phyloP scores from a whole-genome alignment of 192 early-diverging fungal genomes.

The Helicostylum pulchrum region DNA sequence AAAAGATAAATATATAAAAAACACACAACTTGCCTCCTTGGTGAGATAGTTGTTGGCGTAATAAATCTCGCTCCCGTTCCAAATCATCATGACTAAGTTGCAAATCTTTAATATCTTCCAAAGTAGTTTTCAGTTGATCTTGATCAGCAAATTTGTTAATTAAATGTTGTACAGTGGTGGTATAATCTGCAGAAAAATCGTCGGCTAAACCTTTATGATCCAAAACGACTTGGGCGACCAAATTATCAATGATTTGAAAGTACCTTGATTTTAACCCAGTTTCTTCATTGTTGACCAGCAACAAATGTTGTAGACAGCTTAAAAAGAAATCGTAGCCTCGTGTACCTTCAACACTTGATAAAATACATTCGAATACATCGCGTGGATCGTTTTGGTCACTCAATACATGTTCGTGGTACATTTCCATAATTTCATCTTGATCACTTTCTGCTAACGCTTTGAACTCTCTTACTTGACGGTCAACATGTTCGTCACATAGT shows the following conservation, averaged over 20 bases:
- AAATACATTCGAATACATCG: conserved; percentile 71
- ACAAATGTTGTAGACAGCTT: conserved; percentile 70
- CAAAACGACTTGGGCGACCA: conserved; percentile 77
- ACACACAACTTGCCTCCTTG: conserved; percentile 36
- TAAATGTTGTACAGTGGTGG: conserved; percentile 67
- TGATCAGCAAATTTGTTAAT: conserved; percentile 78
- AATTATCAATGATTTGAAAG: conserved; percentile 74
- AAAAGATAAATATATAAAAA: background rate
- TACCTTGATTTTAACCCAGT: conserved; percentile 61
- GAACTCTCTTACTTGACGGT: conserved; percentile 32
- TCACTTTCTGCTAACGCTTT: conserved; percentile 39
- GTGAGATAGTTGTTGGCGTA: conserved; percentile 61
- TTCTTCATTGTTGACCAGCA: conserved; percentile 66
- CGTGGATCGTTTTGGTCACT: conserved; percentile 72
- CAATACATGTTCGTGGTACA: conserved; percentile 65
- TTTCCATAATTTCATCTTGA: conserved; percentile 58
- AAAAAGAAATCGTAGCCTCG: conserved; percentile 70
- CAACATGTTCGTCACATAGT: conserved; percentile 44
- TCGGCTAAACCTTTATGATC: conserved; percentile 61
- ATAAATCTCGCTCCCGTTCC: conserved; percentile 58
- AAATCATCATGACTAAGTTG: conserved; percentile 64
- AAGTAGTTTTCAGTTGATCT: conserved; percentile 67
- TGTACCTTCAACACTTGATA: conserved; percentile 68
- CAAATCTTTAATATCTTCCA: conserved; percentile 64
- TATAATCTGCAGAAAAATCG: conserved; percentile 40